phyloP scores from a whole-genome alignment of 768 basidiomycete species.

The Boletellus emodensis region DNA sequence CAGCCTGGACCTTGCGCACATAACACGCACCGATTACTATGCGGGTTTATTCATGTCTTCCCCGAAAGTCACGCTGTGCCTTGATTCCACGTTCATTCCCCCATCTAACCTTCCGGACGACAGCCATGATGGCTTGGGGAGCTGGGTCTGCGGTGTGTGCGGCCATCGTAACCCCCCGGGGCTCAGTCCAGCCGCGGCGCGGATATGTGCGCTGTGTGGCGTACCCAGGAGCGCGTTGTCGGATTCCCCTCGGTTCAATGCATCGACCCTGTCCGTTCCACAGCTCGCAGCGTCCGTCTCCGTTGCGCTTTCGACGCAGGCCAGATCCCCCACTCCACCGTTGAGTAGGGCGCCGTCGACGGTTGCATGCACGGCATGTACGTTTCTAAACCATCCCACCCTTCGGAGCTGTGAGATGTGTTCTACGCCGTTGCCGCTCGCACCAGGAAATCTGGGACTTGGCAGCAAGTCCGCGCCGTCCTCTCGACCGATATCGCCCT shows the following conservation, averaged over 20 bases:
- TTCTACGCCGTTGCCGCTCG: conserved; percentile 55
- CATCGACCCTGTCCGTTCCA: conserved; percentile 37
- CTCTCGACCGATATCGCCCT: conserved; percentile 59
- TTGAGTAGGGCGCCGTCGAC: conserved; percentile 25
- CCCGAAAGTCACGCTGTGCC: conserved; percentile 78
- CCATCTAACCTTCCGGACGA: conserved; percentile 27
- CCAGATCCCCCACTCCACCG: conserved; percentile 18
- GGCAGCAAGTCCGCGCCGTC: conserved; percentile 58
- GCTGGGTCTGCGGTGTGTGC: conserved; percentile 90
- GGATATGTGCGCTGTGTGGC: conserved; percentile 80
- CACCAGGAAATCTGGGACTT: conserved; percentile 15
- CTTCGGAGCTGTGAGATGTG: conserved; percentile 84
- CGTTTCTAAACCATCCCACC: conserved; percentile 84
- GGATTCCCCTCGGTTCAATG: conserved; percentile 15
- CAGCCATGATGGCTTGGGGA: conserved; percentile 39
- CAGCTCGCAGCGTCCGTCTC: conserved; percentile 37
- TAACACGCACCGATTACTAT: conserved; percentile 82
- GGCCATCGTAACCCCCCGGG: conserved; percentile 78
- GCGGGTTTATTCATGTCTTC: conserved; percentile 87
- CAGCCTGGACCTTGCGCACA: conserved; percentile 55
- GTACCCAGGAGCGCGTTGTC: conserved; percentile 51
- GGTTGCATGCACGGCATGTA: conserved; percentile 80
- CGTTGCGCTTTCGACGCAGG: conserved; percentile 15
- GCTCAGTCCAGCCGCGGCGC: conserved; percentile 61
- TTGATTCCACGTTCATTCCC: conserved; percentile 36